These are phyloP conservation scores for Trichoderma semiorbis DNA, from an alignment of 2,329 filamentous ascomycete genomes.

Conservation along the genomic window DNA sequence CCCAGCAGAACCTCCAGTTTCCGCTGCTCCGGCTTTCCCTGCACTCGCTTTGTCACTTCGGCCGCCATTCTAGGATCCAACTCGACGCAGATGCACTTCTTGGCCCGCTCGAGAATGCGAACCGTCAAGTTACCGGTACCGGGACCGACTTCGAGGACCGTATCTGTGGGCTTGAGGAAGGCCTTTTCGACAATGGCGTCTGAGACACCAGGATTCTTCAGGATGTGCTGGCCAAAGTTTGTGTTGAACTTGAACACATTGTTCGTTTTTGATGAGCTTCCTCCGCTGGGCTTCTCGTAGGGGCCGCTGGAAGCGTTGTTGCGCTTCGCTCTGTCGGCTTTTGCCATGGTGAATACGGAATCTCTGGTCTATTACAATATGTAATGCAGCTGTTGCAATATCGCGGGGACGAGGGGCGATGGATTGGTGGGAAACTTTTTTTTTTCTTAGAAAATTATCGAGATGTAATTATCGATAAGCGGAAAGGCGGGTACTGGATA, in stretches of 20 bases:
- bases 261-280: constrained; percentile 49
- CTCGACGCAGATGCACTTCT: constrained; percentile 80
- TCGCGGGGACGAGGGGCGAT: constrained; percentile 19
- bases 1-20: constrained; percentile 84
- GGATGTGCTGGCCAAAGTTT: constrained; percentile 79
- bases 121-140: constrained; percentile 88
- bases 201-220: constrained; percentile 86
- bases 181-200: constrained; percentile 71
- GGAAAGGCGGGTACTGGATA: not conserved
- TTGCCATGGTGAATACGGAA: constrained; percentile 44
- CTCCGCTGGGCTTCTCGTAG: constrained; percentile 39
- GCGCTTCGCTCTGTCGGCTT: constrained; percentile 51
- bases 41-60: constrained; percentile 89
- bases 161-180: constrained; percentile 82
- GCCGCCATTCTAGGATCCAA: constrained; percentile 95
- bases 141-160: constrained; percentile 88
- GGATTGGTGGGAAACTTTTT: constrained; percentile 23
- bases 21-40: constrained; percentile 80
- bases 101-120: constrained; percentile 81
- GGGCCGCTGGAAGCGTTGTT: constrained; percentile 42
- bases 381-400: constrained; percentile 17
- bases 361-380: constrained; percentile 13
- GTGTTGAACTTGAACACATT: constrained; percentile 98
- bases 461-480: constrained; percentile 26
- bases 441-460: constrained; percentile 7